These are phyloP conservation scores for Mycogone perniciosa DNA, from an alignment of 2,329 filamentous ascomycete species.

Conservation along the genomic window DNA sequence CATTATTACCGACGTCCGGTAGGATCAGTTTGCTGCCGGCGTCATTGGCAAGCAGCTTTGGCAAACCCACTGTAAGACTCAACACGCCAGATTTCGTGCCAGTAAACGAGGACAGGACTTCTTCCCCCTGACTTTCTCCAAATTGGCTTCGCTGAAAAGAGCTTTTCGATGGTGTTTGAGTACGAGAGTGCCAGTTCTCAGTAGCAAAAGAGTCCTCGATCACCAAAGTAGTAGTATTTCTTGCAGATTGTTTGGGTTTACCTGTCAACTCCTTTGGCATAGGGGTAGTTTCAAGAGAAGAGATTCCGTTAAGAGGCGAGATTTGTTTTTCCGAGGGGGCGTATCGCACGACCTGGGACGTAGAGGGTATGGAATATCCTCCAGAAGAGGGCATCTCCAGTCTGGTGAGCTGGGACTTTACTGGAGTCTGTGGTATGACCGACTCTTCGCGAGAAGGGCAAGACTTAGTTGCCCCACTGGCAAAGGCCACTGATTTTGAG, in stretches of 20 bases:
- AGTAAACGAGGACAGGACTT: not conserved
- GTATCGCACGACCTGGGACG: constrained; percentile 35
- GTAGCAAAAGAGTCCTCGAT: constrained; percentile 42
- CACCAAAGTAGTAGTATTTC: constrained; percentile 24
- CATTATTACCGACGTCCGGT: not conserved
- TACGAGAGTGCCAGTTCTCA: constrained; percentile 27
- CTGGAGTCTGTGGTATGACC: constrained; percentile 34
- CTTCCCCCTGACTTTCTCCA: not conserved
- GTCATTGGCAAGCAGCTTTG: too few species aligned
- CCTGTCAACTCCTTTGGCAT: constrained; percentile 18
- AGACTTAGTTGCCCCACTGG: constrained; percentile 1
- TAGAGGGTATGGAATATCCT: constrained; percentile 32
- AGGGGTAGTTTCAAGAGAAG: constrained; percentile 19
- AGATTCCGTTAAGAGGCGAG: constrained; percentile 35
- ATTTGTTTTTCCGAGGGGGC: constrained; percentile 25
- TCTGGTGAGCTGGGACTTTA: not conserved
- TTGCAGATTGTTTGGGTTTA: constrained; percentile 15
- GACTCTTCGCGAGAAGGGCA: constrained; percentile 24
- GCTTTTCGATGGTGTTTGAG: constrained; percentile 19
- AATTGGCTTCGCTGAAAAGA: not conserved
- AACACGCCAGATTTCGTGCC: too few species aligned
- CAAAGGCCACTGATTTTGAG: not conserved
- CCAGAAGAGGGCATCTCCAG: constrained; percentile 36
- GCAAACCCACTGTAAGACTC: too few species aligned
- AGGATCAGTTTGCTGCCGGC: too few species aligned